These are phyloP conservation scores for Bipolaris oryzae DNA, from an alignment of 2,329 filamentous ascomycete genomes.

Conservation along the genomic window DNA sequence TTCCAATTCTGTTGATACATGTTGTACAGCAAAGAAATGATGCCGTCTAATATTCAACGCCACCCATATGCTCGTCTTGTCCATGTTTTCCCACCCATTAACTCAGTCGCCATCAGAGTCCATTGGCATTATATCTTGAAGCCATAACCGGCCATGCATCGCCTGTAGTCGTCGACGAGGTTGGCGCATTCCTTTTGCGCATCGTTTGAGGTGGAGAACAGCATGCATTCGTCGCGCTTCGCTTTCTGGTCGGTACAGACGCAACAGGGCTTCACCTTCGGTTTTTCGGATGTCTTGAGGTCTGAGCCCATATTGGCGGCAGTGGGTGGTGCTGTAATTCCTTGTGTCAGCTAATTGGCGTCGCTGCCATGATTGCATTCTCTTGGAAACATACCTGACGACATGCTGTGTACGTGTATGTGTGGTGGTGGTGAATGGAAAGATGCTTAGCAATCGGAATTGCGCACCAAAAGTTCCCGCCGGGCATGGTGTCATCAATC, in stretches of 20 bases:
- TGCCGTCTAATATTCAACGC: slow-evolving; percentile 37
- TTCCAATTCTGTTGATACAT: slow-evolving; percentile 30
- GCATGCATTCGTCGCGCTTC: slow-evolving; percentile 96
- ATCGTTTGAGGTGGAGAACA: slow-evolving; percentile 85
- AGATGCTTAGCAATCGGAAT: slow-evolving; percentile 37
- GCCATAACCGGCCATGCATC: slow-evolving; percentile 91
- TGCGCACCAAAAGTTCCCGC: slow-evolving; percentile 12
- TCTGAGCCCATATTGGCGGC: slow-evolving; percentile 55
- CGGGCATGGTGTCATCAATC: slow-evolving; percentile 27
- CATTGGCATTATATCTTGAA: slow-evolving; percentile 64
- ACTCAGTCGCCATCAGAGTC: slow-evolving; percentile 9
- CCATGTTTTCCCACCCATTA: slow-evolving; percentile 22
- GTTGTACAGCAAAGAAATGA: slow-evolving; percentile 29
- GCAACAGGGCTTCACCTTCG: slow-evolving; percentile 80
- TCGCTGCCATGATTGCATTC: neutral
- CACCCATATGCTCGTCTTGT: slow-evolving; percentile 42
- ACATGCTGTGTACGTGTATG: slow-evolving; percentile 38
- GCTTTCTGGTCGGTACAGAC: slow-evolving; percentile 97
- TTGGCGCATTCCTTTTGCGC: slow-evolving; percentile 83
- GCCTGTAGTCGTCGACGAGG: slow-evolving; percentile 83
- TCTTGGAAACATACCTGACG: slow-evolving; percentile 38
- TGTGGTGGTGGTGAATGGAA: slow-evolving; percentile 19
- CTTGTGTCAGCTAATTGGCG: slow-evolving; percentile 12
- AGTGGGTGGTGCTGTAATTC: slow-evolving; percentile 33
- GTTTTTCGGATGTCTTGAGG: slow-evolving; percentile 53